phyloP scores from a whole-genome alignment of 331 rosid genomes.

The Telfairia occidentalis region DNA sequence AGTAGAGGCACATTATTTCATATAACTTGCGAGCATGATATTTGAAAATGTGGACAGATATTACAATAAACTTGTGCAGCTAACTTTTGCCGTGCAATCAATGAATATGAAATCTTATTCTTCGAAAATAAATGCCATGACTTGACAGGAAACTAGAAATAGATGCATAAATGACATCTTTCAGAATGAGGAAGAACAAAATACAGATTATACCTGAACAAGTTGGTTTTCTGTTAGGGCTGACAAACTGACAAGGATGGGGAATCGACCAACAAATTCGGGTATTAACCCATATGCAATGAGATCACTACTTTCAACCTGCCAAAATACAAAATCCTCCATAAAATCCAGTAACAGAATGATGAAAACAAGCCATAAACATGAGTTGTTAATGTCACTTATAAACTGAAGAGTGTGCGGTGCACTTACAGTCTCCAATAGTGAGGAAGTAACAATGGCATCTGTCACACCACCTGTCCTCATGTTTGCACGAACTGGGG shows the following conservation, averaged over 20 bases:
- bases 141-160: neutral
- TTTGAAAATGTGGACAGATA: neutral
- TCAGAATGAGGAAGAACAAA: neutral
- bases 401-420: conserved; percentile 1
- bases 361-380: neutral
- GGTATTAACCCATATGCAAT: conserved; percentile 88
- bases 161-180: neutral
- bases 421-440: conserved; percentile 69
- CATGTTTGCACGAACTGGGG: conserved; percentile 90
- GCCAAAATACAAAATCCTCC: conserved; percentile 17
- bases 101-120: neutral
- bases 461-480: conserved; percentile 73
- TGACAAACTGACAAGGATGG: conserved; percentile 80
- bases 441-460: conserved; percentile 63
- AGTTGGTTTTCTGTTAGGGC: conserved; percentile 88
- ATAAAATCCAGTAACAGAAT: neutral
- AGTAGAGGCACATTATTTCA: neutral
- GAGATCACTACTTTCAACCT: conserved; percentile 97
- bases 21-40: neutral
- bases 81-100: neutral
- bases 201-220: conserved; percentile 47
- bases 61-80: neutral
- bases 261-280: conserved; percentile 96
- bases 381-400: neutral
- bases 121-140: neutral